A percentile compares a stretch with the other conserved stretches of the same genome.
These are phyloP conservation scores for Yamadazyma dendronema DNA, from an alignment of 1,139 yeast species.

Conservation along the genomic window DNA sequence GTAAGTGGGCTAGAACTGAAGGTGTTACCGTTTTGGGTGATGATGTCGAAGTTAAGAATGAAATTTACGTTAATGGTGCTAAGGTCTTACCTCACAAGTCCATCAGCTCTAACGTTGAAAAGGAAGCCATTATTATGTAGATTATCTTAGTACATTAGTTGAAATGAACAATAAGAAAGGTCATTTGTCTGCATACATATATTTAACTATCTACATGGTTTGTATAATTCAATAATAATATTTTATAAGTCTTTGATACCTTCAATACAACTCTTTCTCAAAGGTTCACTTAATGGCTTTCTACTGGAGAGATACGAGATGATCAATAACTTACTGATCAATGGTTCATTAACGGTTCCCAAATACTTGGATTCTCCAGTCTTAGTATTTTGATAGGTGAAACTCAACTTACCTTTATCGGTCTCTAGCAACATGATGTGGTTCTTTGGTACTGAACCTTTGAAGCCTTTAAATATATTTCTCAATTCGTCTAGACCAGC, in stretches of 20 bases:
- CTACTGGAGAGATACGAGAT: slow-evolving; percentile 60
- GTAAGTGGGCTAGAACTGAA: slow-evolving; percentile 99
- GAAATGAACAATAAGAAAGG: too few species aligned
- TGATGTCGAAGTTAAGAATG: slow-evolving; percentile 97
- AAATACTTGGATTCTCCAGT: slow-evolving; percentile 31
- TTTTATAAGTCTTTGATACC: slow-evolving; percentile 19
- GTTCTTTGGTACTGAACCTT: slow-evolving; percentile 66
- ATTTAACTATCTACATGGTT: too few species aligned
- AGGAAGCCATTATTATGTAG: slow-evolving; percentile 96
- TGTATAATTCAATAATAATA: background rate
- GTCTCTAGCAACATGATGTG: slow-evolving; percentile 51
- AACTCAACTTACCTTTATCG: slow-evolving; percentile 42
- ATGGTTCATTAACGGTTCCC: slow-evolving; percentile 49
- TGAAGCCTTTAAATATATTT: slow-evolving; percentile 44
- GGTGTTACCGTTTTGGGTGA: slow-evolving; percentile 98
- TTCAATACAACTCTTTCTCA: slow-evolving; percentile 34
- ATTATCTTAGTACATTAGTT: background rate
- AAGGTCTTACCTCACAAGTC: slow-evolving; percentile 98
- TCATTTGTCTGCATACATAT: too few species aligned
- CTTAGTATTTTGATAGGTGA: slow-evolving; percentile 40
- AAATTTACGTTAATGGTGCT: slow-evolving; percentile 98
- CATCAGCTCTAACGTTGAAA: slow-evolving; percentile 93
- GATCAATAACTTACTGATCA: slow-evolving; percentile 53
- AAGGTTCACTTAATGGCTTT: slow-evolving; percentile 54
- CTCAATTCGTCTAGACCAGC: slow-evolving; percentile 58